Percentiles rank a stretch among this genome's conserved stretches.
Evolutionary conservation across 2,329 filamentous ascomycete genomes (phyloP).

Genomic region (Dothideomycetes sp.): DNA sequence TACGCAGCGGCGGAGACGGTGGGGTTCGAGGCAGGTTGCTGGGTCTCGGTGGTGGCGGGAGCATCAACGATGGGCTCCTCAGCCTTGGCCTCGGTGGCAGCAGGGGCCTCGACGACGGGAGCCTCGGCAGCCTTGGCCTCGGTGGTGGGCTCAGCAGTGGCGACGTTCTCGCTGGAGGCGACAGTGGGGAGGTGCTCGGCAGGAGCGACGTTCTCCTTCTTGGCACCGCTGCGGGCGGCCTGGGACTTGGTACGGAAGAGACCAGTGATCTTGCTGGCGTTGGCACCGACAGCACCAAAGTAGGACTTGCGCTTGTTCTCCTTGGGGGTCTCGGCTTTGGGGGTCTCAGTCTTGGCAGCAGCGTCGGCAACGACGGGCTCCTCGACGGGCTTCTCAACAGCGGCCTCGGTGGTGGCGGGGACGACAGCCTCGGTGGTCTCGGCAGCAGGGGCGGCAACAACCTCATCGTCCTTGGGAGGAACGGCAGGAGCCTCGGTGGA

Average conservation of each 20-base stretch:
- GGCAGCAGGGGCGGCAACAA: slow-evolving; percentile 18
- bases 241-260: slow-evolving; percentile 34
- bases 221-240: slow-evolving; percentile 29
- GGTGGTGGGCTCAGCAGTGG: slow-evolving; percentile 5
- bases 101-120: slow-evolving; percentile 1
- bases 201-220: slow-evolving; percentile 28
- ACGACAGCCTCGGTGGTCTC: slow-evolving; percentile 14
- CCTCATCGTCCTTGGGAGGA: slow-evolving; percentile 19
- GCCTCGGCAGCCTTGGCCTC: slow-evolving; percentile 10
- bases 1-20: slow-evolving; percentile 27
- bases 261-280: slow-evolving; percentile 21
- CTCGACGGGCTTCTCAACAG: slow-evolving; percentile 12
- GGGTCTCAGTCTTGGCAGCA: slow-evolving; percentile 10
- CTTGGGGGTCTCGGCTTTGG: slow-evolving; percentile 15
- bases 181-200: slow-evolving; percentile 18
- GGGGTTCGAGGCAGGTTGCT: slow-evolving; percentile 16
- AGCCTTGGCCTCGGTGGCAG: slow-evolving; percentile 15
- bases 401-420: slow-evolving; percentile 18
- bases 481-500: slow-evolving; percentile 15
- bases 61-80: slow-evolving; percentile 21
- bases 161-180: slow-evolving; percentile 3
- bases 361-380: slow-evolving; percentile 12
- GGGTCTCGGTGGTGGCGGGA: slow-evolving; percentile 22
- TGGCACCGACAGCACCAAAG: slow-evolving; percentile 16
- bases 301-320: slow-evolving; percentile 18